Evolutionary conservation across 2,329 filamentous ascomycete species (phyloP).

Genomic region (Pyricularia sp.): DNA sequence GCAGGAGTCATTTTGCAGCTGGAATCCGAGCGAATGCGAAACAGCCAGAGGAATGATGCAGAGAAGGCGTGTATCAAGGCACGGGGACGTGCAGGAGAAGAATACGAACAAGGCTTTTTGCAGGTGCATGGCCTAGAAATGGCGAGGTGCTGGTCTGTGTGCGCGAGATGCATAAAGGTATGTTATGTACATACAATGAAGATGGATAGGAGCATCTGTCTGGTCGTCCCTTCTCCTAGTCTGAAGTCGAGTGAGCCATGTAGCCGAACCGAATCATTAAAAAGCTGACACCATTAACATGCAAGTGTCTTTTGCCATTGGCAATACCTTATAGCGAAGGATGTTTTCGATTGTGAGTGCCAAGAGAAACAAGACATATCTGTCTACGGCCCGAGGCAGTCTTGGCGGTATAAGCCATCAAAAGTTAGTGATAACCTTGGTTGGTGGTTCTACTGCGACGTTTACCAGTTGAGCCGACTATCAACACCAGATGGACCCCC

Average conservation of each 20-base stretch:
- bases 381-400: not conserved
- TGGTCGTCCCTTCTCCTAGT: not conserved
- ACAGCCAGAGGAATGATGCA: not conserved
- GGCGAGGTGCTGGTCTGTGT: not conserved
- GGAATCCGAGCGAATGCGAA: not conserved
- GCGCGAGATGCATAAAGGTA: not conserved
- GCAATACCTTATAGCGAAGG: not conserved
- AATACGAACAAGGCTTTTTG: not conserved
- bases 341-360: not conserved
- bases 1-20: not conserved
- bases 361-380: not conserved
- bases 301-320: not conserved
- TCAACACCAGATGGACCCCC: not conserved
- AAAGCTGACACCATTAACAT: not conserved
- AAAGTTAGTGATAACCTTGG: not conserved
- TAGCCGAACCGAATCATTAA: not conserved
- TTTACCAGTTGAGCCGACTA: not conserved
- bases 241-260: not conserved
- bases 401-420: not conserved
- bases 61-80: not conserved
- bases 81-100: not conserved
- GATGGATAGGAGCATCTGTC: not conserved
- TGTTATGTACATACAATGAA: not conserved
- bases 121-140: not conserved
- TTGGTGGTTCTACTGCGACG: not conserved